These are phyloP conservation scores for Syncephalastrum contaminatum DNA, from an alignment of 371 early-diverging fungal genomes.

Conservation along the genomic window DNA sequence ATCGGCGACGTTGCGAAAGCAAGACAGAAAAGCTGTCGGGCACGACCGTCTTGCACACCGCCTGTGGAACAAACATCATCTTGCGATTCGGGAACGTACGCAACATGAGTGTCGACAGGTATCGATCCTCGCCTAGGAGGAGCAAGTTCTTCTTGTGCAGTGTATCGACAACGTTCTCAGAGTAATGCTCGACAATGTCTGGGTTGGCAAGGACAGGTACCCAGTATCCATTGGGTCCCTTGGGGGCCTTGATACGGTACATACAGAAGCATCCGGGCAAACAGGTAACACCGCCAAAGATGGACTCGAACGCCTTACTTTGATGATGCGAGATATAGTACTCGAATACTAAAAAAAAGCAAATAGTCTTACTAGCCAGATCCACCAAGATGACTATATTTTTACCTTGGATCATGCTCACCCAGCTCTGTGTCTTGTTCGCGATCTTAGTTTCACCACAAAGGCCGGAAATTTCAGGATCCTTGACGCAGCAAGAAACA, in stretches of 20 bases:
- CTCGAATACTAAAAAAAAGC: slow-evolving; percentile 74
- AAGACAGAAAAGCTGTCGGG: slow-evolving; percentile 94
- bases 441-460: slow-evolving; percentile 91
- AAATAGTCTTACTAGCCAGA: no score
- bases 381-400: neutral
- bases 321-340: slow-evolving; percentile 96
- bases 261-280: slow-evolving; percentile 97
- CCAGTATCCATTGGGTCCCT: slow-evolving; percentile 76
- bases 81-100: slow-evolving; percentile 96
- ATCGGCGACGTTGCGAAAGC: slow-evolving; percentile 96
- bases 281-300: slow-evolving; percentile 97
- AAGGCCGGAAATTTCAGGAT: slow-evolving; percentile 76
- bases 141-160: slow-evolving; percentile 98
- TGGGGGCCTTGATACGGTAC: slow-evolving; percentile 89
- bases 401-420: slow-evolving; percentile 86
- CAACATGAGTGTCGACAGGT: slow-evolving; percentile 98
- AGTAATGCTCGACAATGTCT: slow-evolving; percentile 94
- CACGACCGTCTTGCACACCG: slow-evolving; percentile 94
- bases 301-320: slow-evolving; percentile 91
- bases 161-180: slow-evolving; percentile 95
- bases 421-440: slow-evolving; percentile 83
- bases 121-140: slow-evolving; percentile 98
- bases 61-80: slow-evolving; percentile 96
- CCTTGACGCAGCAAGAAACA: slow-evolving; percentile 71
- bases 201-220: slow-evolving; percentile 91